phyloP scores from a whole-genome alignment of 768 basidiomycete genomes.

The Kwoniella europaea region DNA sequence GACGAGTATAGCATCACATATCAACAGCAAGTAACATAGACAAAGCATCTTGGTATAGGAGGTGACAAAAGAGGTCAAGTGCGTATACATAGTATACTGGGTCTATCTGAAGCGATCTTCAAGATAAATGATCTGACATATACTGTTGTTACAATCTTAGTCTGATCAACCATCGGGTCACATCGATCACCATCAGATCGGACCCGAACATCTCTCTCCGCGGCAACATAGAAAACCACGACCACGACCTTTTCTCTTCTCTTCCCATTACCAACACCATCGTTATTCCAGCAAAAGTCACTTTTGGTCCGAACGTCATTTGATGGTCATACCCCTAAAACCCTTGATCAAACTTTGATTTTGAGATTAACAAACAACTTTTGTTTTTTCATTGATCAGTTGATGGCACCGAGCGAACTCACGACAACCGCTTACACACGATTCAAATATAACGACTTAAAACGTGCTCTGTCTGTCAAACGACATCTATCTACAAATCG shows the following conservation, averaged over 20 bases:
- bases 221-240: not conserved
- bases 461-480: not conserved
- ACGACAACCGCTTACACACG: not conserved
- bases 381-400: not conserved
- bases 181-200: not conserved
- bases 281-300: not conserved
- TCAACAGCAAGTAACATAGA: not conserved
- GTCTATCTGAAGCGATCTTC: no score
- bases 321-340: not conserved
- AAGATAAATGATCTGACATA: not conserved
- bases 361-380: not conserved
- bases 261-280: not conserved
- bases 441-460: not conserved
- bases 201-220: constrained; percentile 5
- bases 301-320: not conserved
- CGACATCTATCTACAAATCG: not conserved
- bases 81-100: not conserved
- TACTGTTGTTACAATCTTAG: not conserved
- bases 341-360: no score
- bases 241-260: not conserved
- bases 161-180: not conserved
- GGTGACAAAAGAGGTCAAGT: not conserved
- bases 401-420: not conserved
- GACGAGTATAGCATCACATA: not conserved
- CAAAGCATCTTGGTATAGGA: not conserved